Evolutionary conservation across 163 green algal genomes (phyloP).

Genomic region (Scenedesmus sp.): DNA sequence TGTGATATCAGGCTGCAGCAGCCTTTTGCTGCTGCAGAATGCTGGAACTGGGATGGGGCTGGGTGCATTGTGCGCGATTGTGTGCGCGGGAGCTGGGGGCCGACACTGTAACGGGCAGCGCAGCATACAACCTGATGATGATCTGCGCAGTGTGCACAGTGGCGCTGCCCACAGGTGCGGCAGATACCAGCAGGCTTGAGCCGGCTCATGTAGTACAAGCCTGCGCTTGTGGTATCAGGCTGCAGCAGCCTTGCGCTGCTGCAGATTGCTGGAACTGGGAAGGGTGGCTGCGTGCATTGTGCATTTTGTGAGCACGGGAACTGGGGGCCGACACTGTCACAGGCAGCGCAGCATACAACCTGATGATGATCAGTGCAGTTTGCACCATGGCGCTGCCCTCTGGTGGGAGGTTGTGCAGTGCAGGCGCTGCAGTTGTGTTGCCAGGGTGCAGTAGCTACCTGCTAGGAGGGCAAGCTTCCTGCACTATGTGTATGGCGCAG

Average conservation of each 20-base stretch:
- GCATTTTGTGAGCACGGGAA: constrained; percentile 20
- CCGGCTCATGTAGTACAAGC: background rate
- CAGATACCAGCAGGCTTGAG: background rate
- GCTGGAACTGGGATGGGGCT: too few species aligned
- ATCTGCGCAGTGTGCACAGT: constrained; percentile 56
- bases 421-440: too few species aligned
- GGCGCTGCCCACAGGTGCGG: background rate
- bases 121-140: constrained; percentile 59
- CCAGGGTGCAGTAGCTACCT: too few species aligned
- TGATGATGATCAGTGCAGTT: constrained; percentile 56
- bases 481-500: too few species aligned
- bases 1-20: background rate
- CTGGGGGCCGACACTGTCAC: constrained; percentile 55
- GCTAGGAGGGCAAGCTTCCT: too few species aligned
- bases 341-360: constrained; percentile 57
- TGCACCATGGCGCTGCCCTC: constrained; percentile 36
- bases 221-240: background rate
- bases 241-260: background rate
- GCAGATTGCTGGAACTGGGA: too few species aligned
- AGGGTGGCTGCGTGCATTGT: too few species aligned
- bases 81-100: constrained; percentile 54
- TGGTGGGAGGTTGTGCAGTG: background rate
- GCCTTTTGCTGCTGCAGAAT: background rate
- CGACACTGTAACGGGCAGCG: constrained; percentile 54
- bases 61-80: too few species aligned